These are phyloP conservation scores for Orbilia javanica DNA, from an alignment of 2,329 filamentous ascomycete genomes.

Conservation along the genomic window DNA sequence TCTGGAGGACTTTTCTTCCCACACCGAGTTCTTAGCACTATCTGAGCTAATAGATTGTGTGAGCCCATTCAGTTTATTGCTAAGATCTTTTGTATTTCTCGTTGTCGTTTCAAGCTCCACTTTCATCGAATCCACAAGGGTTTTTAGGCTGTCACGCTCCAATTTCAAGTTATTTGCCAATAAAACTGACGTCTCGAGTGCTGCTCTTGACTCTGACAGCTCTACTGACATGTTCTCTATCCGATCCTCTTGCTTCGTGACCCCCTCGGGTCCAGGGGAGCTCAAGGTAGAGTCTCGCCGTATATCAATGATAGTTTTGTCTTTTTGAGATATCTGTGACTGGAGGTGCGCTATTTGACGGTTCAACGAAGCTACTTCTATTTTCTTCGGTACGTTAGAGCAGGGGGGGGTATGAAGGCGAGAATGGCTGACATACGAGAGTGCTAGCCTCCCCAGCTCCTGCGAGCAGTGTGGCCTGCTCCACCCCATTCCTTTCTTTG, in stretches of 20 bases:
- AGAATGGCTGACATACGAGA: conserved; percentile 24
- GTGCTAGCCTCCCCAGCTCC: conserved; percentile 37
- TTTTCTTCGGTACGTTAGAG: conserved; percentile 26
- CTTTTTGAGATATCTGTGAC: conserved; percentile 40
- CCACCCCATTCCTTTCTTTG: conserved; percentile 27
- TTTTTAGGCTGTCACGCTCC: conserved; percentile 25
- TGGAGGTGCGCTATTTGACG: conserved; percentile 45
- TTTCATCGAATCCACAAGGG: neutral
- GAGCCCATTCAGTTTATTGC: conserved; percentile 4
- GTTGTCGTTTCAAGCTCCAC: conserved; percentile 7
- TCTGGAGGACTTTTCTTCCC: conserved; percentile 14
- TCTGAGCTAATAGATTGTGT: conserved; percentile 25
- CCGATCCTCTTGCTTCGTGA: conserved; percentile 42
- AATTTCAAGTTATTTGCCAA: conserved; percentile 4
- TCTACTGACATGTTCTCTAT: conserved; percentile 53
- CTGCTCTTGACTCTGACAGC: conserved; percentile 35
- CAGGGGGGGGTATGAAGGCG: neutral
- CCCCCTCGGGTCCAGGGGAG: conserved; percentile 2
- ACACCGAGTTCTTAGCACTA: conserved; percentile 19
- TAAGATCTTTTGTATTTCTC: conserved; percentile 8
- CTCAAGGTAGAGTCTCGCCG: conserved; percentile 33
- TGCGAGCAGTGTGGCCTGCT: conserved; percentile 44
- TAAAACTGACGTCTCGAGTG: conserved; percentile 14
- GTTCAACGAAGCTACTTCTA: conserved; percentile 30
- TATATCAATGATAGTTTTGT: conserved; percentile 44